Conservation (phyloP, 108 stramenopile species). For the Skeletonema grethae region DNA sequence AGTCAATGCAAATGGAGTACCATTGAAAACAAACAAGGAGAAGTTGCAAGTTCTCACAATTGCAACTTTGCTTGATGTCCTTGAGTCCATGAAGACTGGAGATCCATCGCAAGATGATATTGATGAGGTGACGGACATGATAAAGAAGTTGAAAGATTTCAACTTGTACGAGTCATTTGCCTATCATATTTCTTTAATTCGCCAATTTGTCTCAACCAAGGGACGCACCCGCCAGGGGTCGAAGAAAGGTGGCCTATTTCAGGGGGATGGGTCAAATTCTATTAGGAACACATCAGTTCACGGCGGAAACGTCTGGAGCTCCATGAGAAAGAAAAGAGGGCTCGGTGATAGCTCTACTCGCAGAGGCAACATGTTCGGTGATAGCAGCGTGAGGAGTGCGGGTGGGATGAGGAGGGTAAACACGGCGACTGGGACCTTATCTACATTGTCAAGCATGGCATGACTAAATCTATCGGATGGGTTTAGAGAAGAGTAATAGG, state of each 20-base stretch:
- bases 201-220: slow-evolving; percentile 51
- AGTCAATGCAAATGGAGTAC: slow-evolving; percentile 13
- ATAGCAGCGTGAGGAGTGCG: slow-evolving; percentile 3
- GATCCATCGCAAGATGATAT: not conserved
- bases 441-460: not conserved
- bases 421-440: slow-evolving; percentile 34
- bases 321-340: slow-evolving; percentile 20
- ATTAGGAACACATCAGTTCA: slow-evolving; percentile 23
- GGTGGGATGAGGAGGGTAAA: slow-evolving; percentile 18
- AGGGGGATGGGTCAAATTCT: not conserved
- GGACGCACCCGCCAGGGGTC: not conserved
- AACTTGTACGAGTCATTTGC: slow-evolving; percentile 65
- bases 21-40: not conserved
- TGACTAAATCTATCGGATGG: not conserved
- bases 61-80: slow-evolving; percentile 19
- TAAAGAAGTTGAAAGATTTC: slow-evolving; percentile 52
- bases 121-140: slow-evolving; percentile 37
- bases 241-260: not conserved
- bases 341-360: slow-evolving; percentile 11
- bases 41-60: slow-evolving; percentile 38
- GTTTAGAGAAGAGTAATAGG: not conserved
- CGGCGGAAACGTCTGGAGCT: slow-evolving; percentile 43
- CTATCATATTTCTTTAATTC: slow-evolving; percentile 68
- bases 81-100: slow-evolving; percentile 7
- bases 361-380: not conserved